Conservation (phyloP, 768 basidiomycete genomes). For the Boletus huronensis region DNA sequence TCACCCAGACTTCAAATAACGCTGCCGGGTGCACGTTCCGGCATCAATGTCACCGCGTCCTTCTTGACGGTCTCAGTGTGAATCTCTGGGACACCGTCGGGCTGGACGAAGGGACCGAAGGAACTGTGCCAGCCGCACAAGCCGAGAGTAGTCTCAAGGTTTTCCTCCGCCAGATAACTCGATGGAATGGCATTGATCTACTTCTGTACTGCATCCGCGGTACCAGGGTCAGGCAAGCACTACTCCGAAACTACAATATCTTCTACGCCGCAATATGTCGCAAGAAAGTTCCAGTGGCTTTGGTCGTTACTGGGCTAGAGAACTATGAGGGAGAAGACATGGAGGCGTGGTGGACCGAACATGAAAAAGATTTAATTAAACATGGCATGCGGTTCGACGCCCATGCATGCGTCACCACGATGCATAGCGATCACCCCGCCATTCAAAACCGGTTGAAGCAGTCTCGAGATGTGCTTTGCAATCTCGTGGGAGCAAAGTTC, state of each 20-base stretch:
- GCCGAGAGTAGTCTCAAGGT: conserved; percentile 27
- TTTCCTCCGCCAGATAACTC: conserved; percentile 33
- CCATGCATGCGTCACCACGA: conserved; percentile 41
- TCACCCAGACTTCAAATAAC: conserved; percentile 29
- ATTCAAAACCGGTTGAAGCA: conserved; percentile 19
- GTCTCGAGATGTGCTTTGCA: conserved; percentile 20
- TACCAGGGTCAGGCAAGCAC: conserved; percentile 25
- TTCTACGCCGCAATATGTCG: conserved; percentile 30
- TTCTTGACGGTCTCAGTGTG: conserved; percentile 15
- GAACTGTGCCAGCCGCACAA: conserved; percentile 23
- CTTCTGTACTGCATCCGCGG: conserved; percentile 36
- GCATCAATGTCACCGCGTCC: conserved; percentile 21
- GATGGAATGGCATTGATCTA: conserved; percentile 27
- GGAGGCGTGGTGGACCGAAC: conserved; percentile 38
- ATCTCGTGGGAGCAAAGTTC: conserved; percentile 15
- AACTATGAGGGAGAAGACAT: conserved; percentile 34
- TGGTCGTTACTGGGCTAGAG: conserved; percentile 37
- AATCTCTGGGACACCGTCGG: conserved; percentile 34
- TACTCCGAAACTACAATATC: conserved; percentile 29
- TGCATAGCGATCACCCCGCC: conserved; percentile 23
- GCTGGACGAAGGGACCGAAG: conserved; percentile 30
- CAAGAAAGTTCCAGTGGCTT: conserved; percentile 30
- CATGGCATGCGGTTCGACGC: conserved; percentile 37
- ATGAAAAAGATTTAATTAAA: conserved; percentile 29
- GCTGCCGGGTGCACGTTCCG: conserved; percentile 36